Evolutionary conservation across 768 basidiomycete species (phyloP).

Genomic region (Steccherinum ochraceum): DNA sequence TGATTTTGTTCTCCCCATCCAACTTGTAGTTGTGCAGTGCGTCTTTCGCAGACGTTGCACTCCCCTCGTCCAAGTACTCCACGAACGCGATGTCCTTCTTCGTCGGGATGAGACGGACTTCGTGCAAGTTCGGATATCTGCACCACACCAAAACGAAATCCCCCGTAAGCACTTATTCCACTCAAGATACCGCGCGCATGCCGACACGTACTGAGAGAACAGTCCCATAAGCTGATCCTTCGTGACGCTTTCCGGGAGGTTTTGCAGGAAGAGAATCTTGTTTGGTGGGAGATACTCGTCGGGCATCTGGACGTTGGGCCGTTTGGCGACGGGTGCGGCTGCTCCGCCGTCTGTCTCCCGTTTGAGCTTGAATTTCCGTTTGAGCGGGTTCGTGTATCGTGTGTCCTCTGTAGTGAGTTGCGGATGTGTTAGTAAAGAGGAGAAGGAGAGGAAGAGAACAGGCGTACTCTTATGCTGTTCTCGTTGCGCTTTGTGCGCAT

Average conservation of each 20-base stretch:
- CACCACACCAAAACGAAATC: neutral
- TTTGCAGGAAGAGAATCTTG: slow-evolving; percentile 98
- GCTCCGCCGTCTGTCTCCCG: slow-evolving; percentile 61
- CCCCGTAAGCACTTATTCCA: too few species aligned
- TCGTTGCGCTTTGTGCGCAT: slow-evolving; percentile 68
- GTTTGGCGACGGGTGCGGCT: slow-evolving; percentile 60
- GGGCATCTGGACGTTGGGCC: slow-evolving; percentile 92
- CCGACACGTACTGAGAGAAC: slow-evolving; percentile 85
- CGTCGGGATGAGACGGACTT: slow-evolving; percentile 97
- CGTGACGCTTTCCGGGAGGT: slow-evolving; percentile 87
- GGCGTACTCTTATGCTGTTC: slow-evolving; percentile 79
- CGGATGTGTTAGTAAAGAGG: neutral
- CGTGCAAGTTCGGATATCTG: slow-evolving; percentile 92
- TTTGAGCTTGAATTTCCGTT: slow-evolving; percentile 79
- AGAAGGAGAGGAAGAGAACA: slow-evolving; percentile 1
- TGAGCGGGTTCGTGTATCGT: slow-evolving; percentile 85
- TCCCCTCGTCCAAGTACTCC: slow-evolving; percentile 91
- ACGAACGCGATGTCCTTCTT: slow-evolving; percentile 99
- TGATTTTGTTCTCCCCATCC: slow-evolving; percentile 98
- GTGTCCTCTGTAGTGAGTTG: slow-evolving; percentile 51
- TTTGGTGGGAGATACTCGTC: slow-evolving; percentile 99
- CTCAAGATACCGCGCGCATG: neutral
- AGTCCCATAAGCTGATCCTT: slow-evolving; percentile 88
- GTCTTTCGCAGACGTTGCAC: slow-evolving; percentile 88
- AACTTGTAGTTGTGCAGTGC: slow-evolving; percentile 97